Conservation (phyloP, 2,329 filamentous ascomycete genomes). For the Diaporthe citri region DNA sequence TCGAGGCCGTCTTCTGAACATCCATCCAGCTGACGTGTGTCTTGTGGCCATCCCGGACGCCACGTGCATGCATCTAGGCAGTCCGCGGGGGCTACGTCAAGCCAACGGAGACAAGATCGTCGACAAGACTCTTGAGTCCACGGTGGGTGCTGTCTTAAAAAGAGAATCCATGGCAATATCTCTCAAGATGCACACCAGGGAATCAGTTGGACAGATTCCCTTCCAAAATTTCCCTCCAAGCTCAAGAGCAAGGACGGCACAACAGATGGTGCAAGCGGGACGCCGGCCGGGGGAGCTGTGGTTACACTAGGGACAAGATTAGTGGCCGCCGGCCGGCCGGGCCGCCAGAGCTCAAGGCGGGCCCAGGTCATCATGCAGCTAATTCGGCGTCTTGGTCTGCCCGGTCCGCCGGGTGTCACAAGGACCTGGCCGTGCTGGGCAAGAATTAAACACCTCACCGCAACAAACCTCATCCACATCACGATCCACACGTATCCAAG, state of each 20-base stretch:
- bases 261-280: background rate
- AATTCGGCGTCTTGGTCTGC: background rate
- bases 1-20: background rate
- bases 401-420: constrained; percentile 16
- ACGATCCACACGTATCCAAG: background rate
- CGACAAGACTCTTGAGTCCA: background rate
- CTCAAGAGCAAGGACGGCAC: background rate
- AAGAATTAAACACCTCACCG: background rate
- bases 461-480: background rate
- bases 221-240: background rate
- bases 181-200: background rate
- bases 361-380: constrained; percentile 10
- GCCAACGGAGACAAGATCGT: background rate
- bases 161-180: background rate
- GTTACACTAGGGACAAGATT: background rate
- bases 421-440: background rate
- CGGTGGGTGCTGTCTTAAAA: background rate
- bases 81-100: background rate
- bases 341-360: background rate
- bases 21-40: background rate
- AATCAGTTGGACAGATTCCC: background rate
- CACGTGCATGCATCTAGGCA: background rate
- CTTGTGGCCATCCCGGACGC: background rate
- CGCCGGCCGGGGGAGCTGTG: background rate
- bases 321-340: constrained; percentile 18